A percentile compares a stretch with the other conserved stretches of the same genome.
Evolutionary conservation across 2,329 filamentous ascomycete species (phyloP).

Genomic region (Trichoderma citrinoviride): DNA sequence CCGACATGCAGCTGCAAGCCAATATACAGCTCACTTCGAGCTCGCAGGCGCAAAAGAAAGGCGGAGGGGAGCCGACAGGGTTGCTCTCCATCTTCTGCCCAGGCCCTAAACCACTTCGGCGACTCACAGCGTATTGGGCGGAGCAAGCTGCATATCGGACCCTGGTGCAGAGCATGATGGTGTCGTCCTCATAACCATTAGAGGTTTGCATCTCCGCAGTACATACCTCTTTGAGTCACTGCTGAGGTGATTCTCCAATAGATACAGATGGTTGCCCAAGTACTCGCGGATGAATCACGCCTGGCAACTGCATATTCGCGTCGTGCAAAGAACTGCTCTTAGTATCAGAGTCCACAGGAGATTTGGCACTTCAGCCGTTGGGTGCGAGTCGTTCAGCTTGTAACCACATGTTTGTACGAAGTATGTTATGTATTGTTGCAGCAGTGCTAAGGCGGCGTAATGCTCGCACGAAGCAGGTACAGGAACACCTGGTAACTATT

Average conservation of each 20-base stretch:
- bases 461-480: conserved; percentile 14
- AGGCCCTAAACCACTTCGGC: neutral
- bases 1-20: conserved; percentile 5
- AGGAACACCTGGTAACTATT: neutral
- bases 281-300: neutral
- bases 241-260: neutral
- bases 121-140: neutral
- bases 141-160: neutral
- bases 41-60: neutral
- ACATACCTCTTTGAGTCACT: neutral
- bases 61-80: neutral
- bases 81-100: neutral
- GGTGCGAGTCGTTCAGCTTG: neutral
- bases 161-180: neutral
- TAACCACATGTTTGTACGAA: neutral
- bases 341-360: neutral
- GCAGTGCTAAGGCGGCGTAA: neutral
- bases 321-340: neutral
- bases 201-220: neutral
- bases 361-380: neutral
- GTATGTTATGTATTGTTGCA: neutral
- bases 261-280: neutral
- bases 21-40: neutral
- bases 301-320: neutral
- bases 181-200: neutral